Evolutionary conservation across 2,329 filamentous ascomycete species (phyloP).

Genomic region (Colletotrichum aenigma): DNA sequence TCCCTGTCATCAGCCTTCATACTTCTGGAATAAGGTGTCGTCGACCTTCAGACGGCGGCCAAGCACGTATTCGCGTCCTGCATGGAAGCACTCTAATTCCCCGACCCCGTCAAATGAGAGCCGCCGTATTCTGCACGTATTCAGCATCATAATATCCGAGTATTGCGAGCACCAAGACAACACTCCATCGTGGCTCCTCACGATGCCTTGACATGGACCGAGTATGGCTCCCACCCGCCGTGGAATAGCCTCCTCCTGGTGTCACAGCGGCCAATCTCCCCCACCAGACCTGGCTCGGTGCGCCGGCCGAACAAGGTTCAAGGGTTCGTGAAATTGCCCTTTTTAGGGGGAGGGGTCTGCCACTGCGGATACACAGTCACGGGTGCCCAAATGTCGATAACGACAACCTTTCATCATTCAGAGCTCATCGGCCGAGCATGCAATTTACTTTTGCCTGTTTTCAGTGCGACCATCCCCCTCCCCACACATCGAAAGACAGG

Average conservation of each 20-base stretch:
- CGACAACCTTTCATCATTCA: background rate
- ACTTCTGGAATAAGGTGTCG: background rate
- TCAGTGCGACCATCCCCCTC: background rate
- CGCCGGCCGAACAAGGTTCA: slow-evolving; percentile 6
- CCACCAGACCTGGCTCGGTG: background rate
- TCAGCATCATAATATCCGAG: background rate
- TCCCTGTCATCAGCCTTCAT: background rate
- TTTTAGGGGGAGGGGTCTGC: no score
- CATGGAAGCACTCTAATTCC: slow-evolving; percentile 7
- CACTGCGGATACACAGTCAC: background rate
- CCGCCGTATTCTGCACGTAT: background rate
- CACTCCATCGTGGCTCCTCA: background rate
- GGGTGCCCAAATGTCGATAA: background rate
- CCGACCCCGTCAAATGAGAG: background rate
- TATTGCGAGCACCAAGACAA: background rate
- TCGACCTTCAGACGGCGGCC: slow-evolving; percentile 1
- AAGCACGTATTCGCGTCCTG: background rate
- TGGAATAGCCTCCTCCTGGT: background rate
- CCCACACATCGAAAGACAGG: background rate
- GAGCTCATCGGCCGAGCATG: background rate
- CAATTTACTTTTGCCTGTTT: background rate
- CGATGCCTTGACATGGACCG: background rate
- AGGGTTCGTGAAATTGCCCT: slow-evolving; percentile 5
- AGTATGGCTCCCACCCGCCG: background rate
- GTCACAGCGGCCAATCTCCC: background rate